These are phyloP conservation scores for Xerocomus nothofagi DNA, from an alignment of 1,284 basidiomycete genomes.

Conservation along the genomic window DNA sequence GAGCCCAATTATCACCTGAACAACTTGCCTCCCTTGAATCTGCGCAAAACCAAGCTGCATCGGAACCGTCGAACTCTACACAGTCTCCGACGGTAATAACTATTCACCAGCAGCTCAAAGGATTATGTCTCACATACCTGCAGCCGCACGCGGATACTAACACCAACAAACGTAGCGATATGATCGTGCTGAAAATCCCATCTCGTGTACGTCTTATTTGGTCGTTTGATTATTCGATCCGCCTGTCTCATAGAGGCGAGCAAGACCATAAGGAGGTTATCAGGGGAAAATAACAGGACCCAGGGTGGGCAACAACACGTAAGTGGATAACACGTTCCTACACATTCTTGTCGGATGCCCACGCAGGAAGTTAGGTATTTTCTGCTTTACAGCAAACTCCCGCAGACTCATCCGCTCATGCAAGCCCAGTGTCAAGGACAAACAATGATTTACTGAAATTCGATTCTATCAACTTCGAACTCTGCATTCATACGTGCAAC, in stretches of 20 bases:
- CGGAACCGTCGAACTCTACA: background rate
- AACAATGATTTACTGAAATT: background rate
- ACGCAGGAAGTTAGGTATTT: background rate
- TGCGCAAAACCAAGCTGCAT: background rate
- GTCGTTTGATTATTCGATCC: background rate
- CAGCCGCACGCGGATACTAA: constrained; percentile 12
- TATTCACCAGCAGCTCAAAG: background rate
- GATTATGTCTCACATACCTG: constrained; percentile 9
- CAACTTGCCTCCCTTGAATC: constrained; percentile 23
- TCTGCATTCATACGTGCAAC: constrained; percentile 33
- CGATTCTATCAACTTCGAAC: constrained; percentile 22
- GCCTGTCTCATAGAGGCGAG: constrained; percentile 8
- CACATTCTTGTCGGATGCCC: background rate
- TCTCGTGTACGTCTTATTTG: constrained; percentile 18
- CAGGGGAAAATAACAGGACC: constrained; percentile 2
- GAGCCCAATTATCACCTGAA: constrained; percentile 20
- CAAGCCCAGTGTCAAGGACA: constrained; percentile 6
- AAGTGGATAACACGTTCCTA: background rate
- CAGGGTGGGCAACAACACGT: constrained; percentile 15
- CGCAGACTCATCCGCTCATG: background rate
- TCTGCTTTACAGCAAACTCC: constrained; percentile 6
- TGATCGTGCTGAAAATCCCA: constrained; percentile 29
- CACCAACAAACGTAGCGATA: constrained; percentile 22
- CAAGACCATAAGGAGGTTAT: constrained; percentile 14
- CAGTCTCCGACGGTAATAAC: constrained; percentile 15